These are phyloP conservation scores for Nidularia sp. DNA, from an alignment of 768 basidiomycete species.

Conservation along the genomic window DNA sequence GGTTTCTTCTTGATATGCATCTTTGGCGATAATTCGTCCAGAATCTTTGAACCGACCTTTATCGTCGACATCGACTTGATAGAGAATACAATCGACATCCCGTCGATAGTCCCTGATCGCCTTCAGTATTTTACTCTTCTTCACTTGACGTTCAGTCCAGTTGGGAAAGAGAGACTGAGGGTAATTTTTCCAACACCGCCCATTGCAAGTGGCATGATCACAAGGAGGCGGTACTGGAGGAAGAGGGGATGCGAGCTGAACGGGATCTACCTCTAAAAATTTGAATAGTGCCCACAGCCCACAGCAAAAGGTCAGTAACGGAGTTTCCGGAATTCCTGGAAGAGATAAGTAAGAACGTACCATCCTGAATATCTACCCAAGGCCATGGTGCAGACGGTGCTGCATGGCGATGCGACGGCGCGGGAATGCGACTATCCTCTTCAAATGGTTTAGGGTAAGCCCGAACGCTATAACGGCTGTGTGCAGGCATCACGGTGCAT, in stretches of 20 bases:
- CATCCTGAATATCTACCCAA: slow-evolving; percentile 37
- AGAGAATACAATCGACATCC: slow-evolving; percentile 20
- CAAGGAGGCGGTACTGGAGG: slow-evolving; percentile 33
- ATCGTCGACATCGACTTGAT: slow-evolving; percentile 36
- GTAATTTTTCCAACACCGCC: slow-evolving; percentile 33
- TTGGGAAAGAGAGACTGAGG: slow-evolving; percentile 50
- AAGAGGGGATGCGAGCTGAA: slow-evolving; percentile 22
- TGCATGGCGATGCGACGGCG: slow-evolving; percentile 41
- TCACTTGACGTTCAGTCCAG: slow-evolving; percentile 46
- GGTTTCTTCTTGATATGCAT: slow-evolving; percentile 18
- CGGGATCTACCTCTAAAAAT: slow-evolving; percentile 26
- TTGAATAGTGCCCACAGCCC: not conserved
- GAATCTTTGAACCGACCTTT: slow-evolving; percentile 31
- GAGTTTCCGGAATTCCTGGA: not conserved
- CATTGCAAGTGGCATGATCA: slow-evolving; percentile 27
- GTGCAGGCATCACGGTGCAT: too few species aligned
- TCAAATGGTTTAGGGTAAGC: not conserved
- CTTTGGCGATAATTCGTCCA: slow-evolving; percentile 13
- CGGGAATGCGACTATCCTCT: not conserved
- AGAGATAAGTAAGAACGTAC: slow-evolving; percentile 12
- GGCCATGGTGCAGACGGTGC: slow-evolving; percentile 45
- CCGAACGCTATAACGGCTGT: not conserved
- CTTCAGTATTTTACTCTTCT: slow-evolving; percentile 32
- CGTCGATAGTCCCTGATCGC: slow-evolving; percentile 28
- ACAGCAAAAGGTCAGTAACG: not conserved